Conservation (phyloP, 2,329 filamentous ascomycete genomes). For the Emergomyces pasteurianus region DNA sequence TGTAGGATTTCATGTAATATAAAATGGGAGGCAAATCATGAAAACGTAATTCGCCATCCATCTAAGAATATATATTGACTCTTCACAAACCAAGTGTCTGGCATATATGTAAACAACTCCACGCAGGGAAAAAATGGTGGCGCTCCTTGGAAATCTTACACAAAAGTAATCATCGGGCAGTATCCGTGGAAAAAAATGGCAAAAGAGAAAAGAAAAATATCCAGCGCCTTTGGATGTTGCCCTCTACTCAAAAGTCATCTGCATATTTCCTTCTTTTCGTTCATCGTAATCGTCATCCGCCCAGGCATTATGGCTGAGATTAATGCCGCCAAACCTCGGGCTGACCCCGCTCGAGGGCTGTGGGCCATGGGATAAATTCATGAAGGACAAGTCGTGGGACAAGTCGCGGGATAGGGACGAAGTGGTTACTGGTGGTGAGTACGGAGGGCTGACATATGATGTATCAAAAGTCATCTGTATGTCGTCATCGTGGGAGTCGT, state of each 20-base stretch:
- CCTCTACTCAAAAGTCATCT: constrained; percentile 59
- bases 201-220: background rate
- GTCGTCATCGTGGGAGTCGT: constrained; percentile 17
- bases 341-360: constrained; percentile 44
- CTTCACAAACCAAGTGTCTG: background rate
- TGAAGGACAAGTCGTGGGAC: background rate
- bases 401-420: background rate
- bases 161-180: background rate
- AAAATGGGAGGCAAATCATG: background rate
- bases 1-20: background rate
- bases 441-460: constrained; percentile 36
- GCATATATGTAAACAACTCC: background rate
- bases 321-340: constrained; percentile 2
- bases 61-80: background rate
- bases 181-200: constrained; percentile 3
- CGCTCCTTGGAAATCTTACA: background rate
- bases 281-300: constrained; percentile 58
- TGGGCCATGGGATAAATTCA: constrained; percentile 11
- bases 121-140: background rate
- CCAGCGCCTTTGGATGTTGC: background rate
- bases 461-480: constrained; percentile 64
- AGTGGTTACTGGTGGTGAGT: background rate
- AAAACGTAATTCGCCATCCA: background rate
- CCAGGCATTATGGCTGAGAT: constrained; percentile 49
- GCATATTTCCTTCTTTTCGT: constrained; percentile 61